A percentile compares a stretch with the other conserved stretches of the same genome.
These are phyloP conservation scores for Calonectria multiphialidica DNA, from an alignment of 2,329 filamentous ascomycete genomes.

Conservation along the genomic window DNA sequence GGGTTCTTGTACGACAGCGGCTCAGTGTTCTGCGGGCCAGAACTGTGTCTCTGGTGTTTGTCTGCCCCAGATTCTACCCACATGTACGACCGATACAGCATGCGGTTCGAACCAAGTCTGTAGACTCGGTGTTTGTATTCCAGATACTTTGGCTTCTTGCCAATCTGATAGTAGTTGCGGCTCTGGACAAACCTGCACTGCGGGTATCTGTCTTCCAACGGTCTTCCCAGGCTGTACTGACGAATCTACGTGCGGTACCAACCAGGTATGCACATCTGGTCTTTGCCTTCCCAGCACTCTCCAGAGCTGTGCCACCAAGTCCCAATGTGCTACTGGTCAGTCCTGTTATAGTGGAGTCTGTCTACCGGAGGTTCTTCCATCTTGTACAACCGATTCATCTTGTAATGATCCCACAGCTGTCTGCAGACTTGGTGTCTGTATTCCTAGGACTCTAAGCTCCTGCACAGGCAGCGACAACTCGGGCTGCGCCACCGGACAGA, in stretches of 20 bases:
- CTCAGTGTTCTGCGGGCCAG: background rate
- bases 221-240: conserved; percentile 8
- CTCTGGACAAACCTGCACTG: background rate
- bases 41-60: conserved; percentile 4
- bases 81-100: background rate
- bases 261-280: background rate
- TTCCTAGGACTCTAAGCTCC: background rate
- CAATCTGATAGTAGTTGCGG: background rate
- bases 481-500: background rate
- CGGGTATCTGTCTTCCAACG: conserved; percentile 9
- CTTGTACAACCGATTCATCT: background rate
- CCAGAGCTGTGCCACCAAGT: background rate
- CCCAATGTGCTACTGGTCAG: background rate
- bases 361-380: background rate
- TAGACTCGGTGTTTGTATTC: background rate
- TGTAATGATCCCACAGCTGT: background rate
- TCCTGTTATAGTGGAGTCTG: conserved; percentile 2
- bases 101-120: background rate
- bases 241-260: background rate
- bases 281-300: conserved; percentile 1
- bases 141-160: background rate
- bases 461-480: background rate
- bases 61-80: background rate
- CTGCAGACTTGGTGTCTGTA: conserved; percentile 14
- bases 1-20: background rate